Percentiles rank a stretch among this genome's conserved stretches.
Conservation (phyloP, 1,284 basidiomycete species). For the Melampsora larici-populina region DNA sequence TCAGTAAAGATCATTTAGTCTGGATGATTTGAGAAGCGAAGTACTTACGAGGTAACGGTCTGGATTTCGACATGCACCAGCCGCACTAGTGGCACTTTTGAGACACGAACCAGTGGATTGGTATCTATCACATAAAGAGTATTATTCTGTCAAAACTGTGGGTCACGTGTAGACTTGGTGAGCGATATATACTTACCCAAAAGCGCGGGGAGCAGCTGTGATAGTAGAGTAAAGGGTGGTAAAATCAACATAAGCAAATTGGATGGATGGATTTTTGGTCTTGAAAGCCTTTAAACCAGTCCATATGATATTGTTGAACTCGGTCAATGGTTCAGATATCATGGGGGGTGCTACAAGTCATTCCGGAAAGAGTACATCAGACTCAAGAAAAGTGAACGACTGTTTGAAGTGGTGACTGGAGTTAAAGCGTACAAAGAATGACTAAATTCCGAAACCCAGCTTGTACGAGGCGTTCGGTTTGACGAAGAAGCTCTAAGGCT, state of each 20-base stretch:
- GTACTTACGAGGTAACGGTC: not conserved
- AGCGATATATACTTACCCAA: slow-evolving; percentile 1
- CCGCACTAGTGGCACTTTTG: not conserved
- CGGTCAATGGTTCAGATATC: not conserved
- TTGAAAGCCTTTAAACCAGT: slow-evolving; percentile 14
- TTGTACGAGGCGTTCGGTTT: slow-evolving; percentile 8
- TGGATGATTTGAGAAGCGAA: no score
- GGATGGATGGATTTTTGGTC: not conserved
- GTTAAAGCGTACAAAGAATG: slow-evolving; percentile 15
- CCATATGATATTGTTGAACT: slow-evolving; percentile 9
- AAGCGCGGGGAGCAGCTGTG: not conserved
- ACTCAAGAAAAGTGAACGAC: no score
- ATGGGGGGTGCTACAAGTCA: no score
- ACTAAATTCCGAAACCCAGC: slow-evolving; percentile 15
- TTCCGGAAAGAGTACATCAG: no score
- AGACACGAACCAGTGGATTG: slow-evolving; percentile 7
- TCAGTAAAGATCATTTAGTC: no score
- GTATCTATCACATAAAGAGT: not conserved
- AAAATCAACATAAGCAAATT: slow-evolving; percentile 18
- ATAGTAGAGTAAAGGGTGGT: slow-evolving; percentile 6
- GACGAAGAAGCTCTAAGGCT: not conserved
- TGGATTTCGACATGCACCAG: not conserved
- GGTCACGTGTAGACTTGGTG: not conserved
- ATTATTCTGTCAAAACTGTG: not conserved
- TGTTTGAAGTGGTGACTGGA: no score